A percentile compares a stretch with the other conserved stretches of the same genome.
These are phyloP conservation scores for Amanita subjunquillea DNA, from an alignment of 768 basidiomycete species.

Conservation along the genomic window DNA sequence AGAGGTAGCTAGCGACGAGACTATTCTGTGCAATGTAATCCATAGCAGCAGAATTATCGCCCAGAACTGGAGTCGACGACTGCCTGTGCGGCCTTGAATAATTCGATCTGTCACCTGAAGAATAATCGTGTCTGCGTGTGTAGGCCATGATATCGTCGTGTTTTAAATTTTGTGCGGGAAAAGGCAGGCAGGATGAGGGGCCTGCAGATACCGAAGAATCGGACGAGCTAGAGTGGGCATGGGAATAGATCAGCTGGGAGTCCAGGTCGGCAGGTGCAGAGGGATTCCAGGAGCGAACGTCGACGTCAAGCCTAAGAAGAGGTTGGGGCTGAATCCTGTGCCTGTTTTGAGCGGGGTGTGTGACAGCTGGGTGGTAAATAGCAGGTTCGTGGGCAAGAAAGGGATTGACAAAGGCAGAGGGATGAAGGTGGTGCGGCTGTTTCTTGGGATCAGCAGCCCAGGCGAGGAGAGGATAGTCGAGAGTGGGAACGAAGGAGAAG, in stretches of 20 bases:
- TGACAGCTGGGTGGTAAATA: conserved; percentile 8
- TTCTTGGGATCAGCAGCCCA: conserved; percentile 11
- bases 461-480: conserved; percentile 7
- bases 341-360: conserved; percentile 13
- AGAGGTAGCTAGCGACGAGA: conserved; percentile 7
- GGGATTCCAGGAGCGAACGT: conserved; percentile 5
- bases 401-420: conserved; percentile 10
- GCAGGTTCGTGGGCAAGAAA: not conserved
- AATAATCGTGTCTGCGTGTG: not conserved
- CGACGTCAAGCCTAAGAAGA: conserved; percentile 6
- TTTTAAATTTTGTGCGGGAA: conserved; percentile 6
- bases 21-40: conserved; percentile 9
- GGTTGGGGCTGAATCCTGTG: conserved; percentile 12
- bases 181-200: not conserved
- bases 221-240: conserved; percentile 9
- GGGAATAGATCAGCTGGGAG: conserved; percentile 14
- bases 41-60: not conserved
- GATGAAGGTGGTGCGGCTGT: conserved; percentile 4
- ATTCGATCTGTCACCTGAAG: conserved; percentile 4
- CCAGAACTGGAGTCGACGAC: not conserved
- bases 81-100: conserved; percentile 5
- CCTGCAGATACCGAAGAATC: conserved; percentile 5
- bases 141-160: conserved; percentile 7
- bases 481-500: not conserved
- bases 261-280: conserved; percentile 17